These are phyloP conservation scores for Boletus barrowsii DNA, from an alignment of 768 basidiomycete species.

Conservation along the genomic window DNA sequence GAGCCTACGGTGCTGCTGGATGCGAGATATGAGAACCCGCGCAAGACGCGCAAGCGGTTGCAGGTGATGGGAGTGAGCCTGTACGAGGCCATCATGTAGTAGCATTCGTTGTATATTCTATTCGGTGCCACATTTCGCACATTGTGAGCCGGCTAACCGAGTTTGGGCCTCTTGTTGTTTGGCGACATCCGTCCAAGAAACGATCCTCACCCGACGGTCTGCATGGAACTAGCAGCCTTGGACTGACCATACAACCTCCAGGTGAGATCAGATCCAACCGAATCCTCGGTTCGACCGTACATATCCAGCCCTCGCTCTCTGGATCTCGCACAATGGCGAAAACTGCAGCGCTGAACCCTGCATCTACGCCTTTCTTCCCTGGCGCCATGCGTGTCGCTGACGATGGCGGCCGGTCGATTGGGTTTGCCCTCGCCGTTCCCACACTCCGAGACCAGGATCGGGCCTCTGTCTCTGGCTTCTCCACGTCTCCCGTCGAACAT, in stretches of 20 bases:
- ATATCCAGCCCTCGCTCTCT: constrained; percentile 17
- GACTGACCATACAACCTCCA: constrained; percentile 4
- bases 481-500: constrained; percentile 61
- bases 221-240: constrained; percentile 22
- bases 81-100: constrained; percentile 8
- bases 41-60: constrained; percentile 3
- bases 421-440: constrained; percentile 45
- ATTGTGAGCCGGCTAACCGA: constrained; percentile 21
- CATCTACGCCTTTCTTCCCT: constrained; percentile 84
- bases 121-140: constrained; percentile 25
- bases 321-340: constrained; percentile 55
- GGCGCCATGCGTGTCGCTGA: constrained; percentile 54
- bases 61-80: constrained; percentile 16
- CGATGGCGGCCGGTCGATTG: constrained; percentile 45
- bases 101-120: too few species aligned
- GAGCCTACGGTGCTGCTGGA: constrained; percentile 29
- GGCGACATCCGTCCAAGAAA: constrained; percentile 14
- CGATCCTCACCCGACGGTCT: constrained; percentile 8
- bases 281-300: neutral
- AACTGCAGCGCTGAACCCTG: constrained; percentile 75
- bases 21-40: neutral
- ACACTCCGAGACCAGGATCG: constrained; percentile 43
- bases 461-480: constrained; percentile 53
- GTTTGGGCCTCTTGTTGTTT: constrained; percentile 13
- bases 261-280: constrained; percentile 19